phyloP scores from a whole-genome alignment of 805 yeast genomes.

The Ogataea dorogensis region DNA sequence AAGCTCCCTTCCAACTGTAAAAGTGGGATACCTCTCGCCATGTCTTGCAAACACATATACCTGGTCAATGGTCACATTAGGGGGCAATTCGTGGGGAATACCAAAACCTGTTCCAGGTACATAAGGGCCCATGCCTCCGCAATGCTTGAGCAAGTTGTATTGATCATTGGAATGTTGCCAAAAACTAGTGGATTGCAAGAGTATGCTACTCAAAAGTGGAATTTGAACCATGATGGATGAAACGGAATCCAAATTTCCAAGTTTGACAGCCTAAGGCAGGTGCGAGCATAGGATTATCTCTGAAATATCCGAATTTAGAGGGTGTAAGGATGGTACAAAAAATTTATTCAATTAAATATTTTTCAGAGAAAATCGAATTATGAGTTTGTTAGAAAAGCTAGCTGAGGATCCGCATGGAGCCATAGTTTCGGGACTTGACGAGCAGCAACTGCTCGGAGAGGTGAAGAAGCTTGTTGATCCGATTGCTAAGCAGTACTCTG shows the following conservation, averaged over 20 bases:
- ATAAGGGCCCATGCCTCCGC: constrained; percentile 56
- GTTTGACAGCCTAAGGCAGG: neutral
- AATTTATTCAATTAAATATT: constrained; percentile 3
- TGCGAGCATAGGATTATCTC: constrained; percentile 6
- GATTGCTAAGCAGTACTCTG: constrained; percentile 44
- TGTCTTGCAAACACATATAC: constrained; percentile 74
- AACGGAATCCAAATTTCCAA: no score
- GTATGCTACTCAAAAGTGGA: neutral
- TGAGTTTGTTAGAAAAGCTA: constrained; percentile 18
- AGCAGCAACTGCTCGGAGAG: constrained; percentile 27
- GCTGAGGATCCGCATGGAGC: constrained; percentile 21
- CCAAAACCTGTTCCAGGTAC: constrained; percentile 52
- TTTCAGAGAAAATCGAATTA: constrained; percentile 2
- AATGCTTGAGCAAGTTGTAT: constrained; percentile 46
- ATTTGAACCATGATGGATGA: constrained; percentile 2
- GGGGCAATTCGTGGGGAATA: constrained; percentile 46
- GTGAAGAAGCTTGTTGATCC: constrained; percentile 59
- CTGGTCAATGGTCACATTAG: constrained; percentile 55
- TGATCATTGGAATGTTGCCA: constrained; percentile 40
- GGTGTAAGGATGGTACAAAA: constrained; percentile 10
- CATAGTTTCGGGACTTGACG: constrained; percentile 13
- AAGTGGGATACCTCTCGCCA: constrained; percentile 73
- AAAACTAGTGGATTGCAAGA: neutral
- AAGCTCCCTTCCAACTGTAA: constrained; percentile 32
- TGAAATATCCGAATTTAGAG: constrained; percentile 5